These are phyloP conservation scores for Ogataea nonfermentans DNA, from an alignment of 805 yeast species.

Conservation along the genomic window DNA sequence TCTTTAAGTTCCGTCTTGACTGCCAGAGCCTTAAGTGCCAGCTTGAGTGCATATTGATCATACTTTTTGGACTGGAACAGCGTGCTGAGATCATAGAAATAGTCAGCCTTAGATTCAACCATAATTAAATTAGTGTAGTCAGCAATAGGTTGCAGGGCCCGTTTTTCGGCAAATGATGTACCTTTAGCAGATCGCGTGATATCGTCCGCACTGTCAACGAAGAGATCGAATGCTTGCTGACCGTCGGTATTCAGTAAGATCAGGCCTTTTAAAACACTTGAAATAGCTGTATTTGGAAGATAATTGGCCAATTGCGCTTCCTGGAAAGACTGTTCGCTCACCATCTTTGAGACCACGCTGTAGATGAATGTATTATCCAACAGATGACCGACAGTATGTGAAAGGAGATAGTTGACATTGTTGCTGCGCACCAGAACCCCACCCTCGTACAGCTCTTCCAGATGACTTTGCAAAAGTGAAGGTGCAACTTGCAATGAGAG, in stretches of 20 bases:
- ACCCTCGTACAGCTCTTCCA: conserved; percentile 19
- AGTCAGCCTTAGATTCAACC: conserved; percentile 35
- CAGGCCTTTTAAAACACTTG: conserved; percentile 29
- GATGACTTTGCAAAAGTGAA: conserved; percentile 4
- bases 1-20: conserved; percentile 20
- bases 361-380: conserved; percentile 22
- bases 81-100: conserved; percentile 37
- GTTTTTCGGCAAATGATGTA: conserved; percentile 22
- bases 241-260: conserved; percentile 26
- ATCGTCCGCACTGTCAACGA: conserved; percentile 28
- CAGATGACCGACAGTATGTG: conserved; percentile 16
- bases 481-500: conserved; percentile 3
- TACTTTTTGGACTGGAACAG: conserved; percentile 34
- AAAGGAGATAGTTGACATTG: conserved; percentile 26
- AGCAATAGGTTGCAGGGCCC: conserved; percentile 20
- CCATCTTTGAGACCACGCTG: conserved; percentile 24
- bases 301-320: conserved; percentile 19
- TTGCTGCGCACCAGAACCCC: conserved; percentile 27
- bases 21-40: conserved; percentile 29
- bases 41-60: conserved; percentile 36
- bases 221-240: conserved; percentile 30
- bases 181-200: conserved; percentile 26
- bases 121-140: conserved; percentile 22
- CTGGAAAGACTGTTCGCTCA: conserved; percentile 6
- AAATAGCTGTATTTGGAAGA: conserved; percentile 27